Percentiles rank a stretch among this genome's conserved stretches.
phyloP scores from a whole-genome alignment of 768 basidiomycete genomes.

The Auriscalpium microsporum region DNA sequence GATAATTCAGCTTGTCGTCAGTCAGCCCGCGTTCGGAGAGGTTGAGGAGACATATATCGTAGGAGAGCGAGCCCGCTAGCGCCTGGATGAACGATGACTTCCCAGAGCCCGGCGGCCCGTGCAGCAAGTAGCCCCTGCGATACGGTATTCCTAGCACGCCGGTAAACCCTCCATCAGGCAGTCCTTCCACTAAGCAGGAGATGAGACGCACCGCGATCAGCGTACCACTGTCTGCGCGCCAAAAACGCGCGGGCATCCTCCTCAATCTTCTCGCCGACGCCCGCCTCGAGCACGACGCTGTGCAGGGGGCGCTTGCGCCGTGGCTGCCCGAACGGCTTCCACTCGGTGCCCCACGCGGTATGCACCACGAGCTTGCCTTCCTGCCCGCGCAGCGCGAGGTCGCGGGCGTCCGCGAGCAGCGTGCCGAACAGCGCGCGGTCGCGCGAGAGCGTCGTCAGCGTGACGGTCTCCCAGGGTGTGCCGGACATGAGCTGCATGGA shows the following conservation, averaged over 20 bases:
- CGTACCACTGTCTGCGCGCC: slow-evolving; percentile 85
- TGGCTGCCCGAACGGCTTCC: slow-evolving; percentile 92
- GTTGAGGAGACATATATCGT: slow-evolving; percentile 94
- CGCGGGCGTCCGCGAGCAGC: slow-evolving; percentile 82
- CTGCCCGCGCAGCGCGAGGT: slow-evolving; percentile 74
- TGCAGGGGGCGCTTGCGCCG: slow-evolving; percentile 75
- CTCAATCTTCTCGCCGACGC: slow-evolving; percentile 79
- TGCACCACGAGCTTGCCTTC: slow-evolving; percentile 95
- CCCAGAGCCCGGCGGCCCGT: slow-evolving; percentile 92
- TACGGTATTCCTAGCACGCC: slow-evolving; percentile 79
- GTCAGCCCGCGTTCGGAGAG: slow-evolving; percentile 92
- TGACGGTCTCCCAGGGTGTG: slow-evolving; percentile 91
- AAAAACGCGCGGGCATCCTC: slow-evolving; percentile 77
- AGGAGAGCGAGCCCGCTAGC: slow-evolving; percentile 82
- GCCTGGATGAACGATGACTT: slow-evolving; percentile 99
- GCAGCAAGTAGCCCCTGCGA: slow-evolving; percentile 86
- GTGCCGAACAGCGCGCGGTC: slow-evolving; percentile 75
- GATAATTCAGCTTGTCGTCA: slow-evolving; percentile 92
- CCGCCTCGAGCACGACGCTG: slow-evolving; percentile 82
- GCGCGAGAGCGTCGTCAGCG: slow-evolving; percentile 82
- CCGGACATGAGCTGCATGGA: slow-evolving; percentile 89
- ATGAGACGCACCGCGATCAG: slow-evolving; percentile 64
- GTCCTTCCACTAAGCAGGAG: neutral
- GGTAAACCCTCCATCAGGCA: neutral
- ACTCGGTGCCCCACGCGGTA: slow-evolving; percentile 94